These are phyloP conservation scores for Porogramme epimiltina DNA, from an alignment of 1,284 basidiomycete species.

Conservation along the genomic window DNA sequence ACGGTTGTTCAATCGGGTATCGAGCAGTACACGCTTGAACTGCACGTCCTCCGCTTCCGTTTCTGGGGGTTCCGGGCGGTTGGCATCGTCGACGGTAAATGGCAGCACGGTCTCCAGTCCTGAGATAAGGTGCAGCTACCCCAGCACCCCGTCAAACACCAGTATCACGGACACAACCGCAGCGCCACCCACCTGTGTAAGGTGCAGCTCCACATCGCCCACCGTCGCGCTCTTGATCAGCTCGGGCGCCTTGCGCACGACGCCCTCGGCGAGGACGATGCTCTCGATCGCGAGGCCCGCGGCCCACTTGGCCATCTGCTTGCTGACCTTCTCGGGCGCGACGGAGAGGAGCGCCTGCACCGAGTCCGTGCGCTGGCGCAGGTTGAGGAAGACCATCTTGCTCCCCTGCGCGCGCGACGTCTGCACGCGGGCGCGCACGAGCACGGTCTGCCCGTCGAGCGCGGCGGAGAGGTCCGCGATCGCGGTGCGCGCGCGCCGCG, in stretches of 20 bases:
- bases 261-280: constrained; percentile 88
- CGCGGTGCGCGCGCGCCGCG: constrained; percentile 52
- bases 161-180: not conserved
- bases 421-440: constrained; percentile 90
- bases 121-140: constrained; percentile 79
- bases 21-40: constrained; percentile 78
- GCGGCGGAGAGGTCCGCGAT: constrained; percentile 72
- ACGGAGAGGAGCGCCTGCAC: constrained; percentile 88
- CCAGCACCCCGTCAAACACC: not conserved
- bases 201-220: constrained; percentile 86
- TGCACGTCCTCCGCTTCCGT: constrained; percentile 64
- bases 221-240: constrained; percentile 91
- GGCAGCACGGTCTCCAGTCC: constrained; percentile 82
- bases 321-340: constrained; percentile 84
- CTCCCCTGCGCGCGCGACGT: constrained; percentile 88
- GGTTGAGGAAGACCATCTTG: constrained; percentile 94
- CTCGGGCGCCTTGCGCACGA: constrained; percentile 83
- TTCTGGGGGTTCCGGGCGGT: constrained; percentile 79
- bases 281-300: constrained; percentile 82
- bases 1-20: constrained; percentile 95
- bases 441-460: constrained; percentile 77
- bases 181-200: constrained; percentile 64
- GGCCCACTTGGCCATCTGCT: constrained; percentile 98
- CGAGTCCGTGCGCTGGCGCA: constrained; percentile 89
- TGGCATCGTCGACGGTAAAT: constrained; percentile 94